phyloP scores from a whole-genome alignment of 106 monocot species.

The Dendrobium nobile region DNA sequence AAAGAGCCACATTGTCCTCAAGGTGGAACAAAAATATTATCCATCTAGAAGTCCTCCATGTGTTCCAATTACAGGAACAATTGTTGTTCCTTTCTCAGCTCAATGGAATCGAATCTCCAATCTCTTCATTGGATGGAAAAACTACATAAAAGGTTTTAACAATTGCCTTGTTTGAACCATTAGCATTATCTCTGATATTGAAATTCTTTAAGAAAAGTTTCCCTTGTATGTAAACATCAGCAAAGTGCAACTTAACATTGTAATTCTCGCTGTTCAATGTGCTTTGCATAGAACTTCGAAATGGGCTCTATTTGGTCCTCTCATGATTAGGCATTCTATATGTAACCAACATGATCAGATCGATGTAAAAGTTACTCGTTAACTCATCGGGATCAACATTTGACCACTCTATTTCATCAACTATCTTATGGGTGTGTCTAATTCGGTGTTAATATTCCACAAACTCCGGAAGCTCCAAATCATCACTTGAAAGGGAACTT shows the following conservation, averaged over 20 bases:
- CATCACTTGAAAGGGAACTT: constrained; percentile 55
- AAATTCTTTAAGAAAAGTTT: constrained; percentile 59
- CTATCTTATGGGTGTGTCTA: constrained; percentile 59
- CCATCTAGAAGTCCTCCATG: no score
- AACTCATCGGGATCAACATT: constrained; percentile 76
- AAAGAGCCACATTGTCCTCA: no score
- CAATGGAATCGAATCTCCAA: constrained; percentile 63
- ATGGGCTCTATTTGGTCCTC: constrained; percentile 66
- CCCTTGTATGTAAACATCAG: constrained; percentile 73
- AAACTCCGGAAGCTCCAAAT: constrained; percentile 73
- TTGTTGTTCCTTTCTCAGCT: no score
- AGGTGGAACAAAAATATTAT: no score
- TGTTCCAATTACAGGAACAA: no score
- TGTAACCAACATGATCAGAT: constrained; percentile 72
- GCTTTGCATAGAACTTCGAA: constrained; percentile 89
- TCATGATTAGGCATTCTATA: constrained; percentile 72
- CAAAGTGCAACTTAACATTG: constrained; percentile 30
- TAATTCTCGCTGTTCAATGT: constrained; percentile 21
- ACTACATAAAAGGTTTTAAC: constrained; percentile 34
- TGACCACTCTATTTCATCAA: constrained; percentile 65
- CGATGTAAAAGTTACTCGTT: constrained; percentile 82
- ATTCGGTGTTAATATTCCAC: constrained; percentile 72
- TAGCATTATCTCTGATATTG: constrained; percentile 47
- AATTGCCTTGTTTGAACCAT: constrained; percentile 38
- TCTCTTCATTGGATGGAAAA: constrained; percentile 30